Evolutionary conservation across 768 basidiomycete genomes (phyloP), one percentile per base, ranked within the genome.

Genomic region (Xanthoconium purpureum): DNA sequence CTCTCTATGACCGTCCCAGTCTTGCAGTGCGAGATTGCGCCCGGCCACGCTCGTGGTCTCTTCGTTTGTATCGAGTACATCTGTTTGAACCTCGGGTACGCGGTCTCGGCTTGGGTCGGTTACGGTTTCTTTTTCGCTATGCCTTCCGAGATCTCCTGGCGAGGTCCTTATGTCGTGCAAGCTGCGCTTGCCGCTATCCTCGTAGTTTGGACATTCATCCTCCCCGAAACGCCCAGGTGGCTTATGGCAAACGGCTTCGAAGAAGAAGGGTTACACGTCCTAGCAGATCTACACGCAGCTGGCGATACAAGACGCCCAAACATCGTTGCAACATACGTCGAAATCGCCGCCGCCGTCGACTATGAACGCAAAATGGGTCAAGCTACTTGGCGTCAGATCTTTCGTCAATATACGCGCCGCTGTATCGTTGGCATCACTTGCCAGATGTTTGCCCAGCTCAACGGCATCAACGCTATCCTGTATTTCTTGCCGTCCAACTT

Each of bases 401-500:
- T 84, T 70, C 73, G 63, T 55, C 78, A 78, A 47, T 80, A 83
- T 50, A 73, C 78, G 28, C 74, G 77, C 15, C 79, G 83, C 20
- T 69, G 77, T 6, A 58, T 78, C 52, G 74, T 86, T 3, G 84
- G 80, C 9, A 77, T 79, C 58, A 78, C 77, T 0, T 79, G 79
- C 42, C 84, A 85, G 59, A 77, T 79, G 61, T 80, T 81, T 52
- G 79, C 79, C 1, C 80, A 82, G 57, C 77, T 80, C 66, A 82
- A 82, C 62, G 80, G 81, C 20, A 80, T 82, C 67, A 82, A 81
- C 54, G 79, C 79, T 12, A 78, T 85, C 48, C 71, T 84, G 28
- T 84, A 84, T 62, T 83, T 80, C 63, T 72, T 84, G 12, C 82
- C 82, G 10, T 77, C 77, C 55, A 80, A 78, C 56, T 70, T 83